phyloP scores from a whole-genome alignment of 352 stramenopile species.

The Phytophthora fragariaefolia region DNA sequence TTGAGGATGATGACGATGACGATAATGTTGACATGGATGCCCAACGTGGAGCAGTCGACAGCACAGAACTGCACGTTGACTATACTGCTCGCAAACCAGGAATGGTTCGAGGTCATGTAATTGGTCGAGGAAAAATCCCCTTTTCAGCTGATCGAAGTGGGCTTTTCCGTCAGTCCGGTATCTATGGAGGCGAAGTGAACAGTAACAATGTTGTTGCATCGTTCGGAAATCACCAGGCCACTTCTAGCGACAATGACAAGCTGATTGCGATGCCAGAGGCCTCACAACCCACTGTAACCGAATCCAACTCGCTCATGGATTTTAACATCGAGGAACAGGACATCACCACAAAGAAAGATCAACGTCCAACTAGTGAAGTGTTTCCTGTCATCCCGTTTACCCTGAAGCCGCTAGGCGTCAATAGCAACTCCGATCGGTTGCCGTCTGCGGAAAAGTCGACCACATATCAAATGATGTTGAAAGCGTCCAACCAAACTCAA shows the following conservation, averaged over 20 bases:
- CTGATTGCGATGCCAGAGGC: conserved; percentile 21
- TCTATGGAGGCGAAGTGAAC: conserved; percentile 39
- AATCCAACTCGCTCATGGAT: conserved; percentile 21
- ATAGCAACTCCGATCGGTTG: conserved; percentile 30
- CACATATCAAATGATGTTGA: conserved; percentile 76
- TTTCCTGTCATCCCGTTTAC: conserved; percentile 44
- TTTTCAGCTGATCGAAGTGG: conserved; percentile 43
- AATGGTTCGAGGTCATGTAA: conserved; percentile 31
- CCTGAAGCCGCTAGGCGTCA: conserved; percentile 39
- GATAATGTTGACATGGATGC: conserved; percentile 52
- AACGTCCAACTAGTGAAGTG: conserved; percentile 39
- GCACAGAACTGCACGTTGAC: conserved; percentile 25
- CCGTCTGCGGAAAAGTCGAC: conserved; percentile 51
- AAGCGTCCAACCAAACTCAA: conserved; percentile 44
- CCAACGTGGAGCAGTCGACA: conserved; percentile 18
- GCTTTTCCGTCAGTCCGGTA: conserved; percentile 54
- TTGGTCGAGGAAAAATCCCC: conserved; percentile 21
- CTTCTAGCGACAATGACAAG: conserved; percentile 21
- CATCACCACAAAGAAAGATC: conserved; percentile 25
- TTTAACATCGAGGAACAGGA: conserved; percentile 29
- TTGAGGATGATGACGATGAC: conserved; percentile 76
- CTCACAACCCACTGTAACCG: conserved; percentile 7
- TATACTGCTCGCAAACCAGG: conserved; percentile 36
- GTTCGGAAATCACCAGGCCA: conserved; percentile 38
- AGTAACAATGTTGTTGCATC: conserved; percentile 39